These are phyloP conservation scores for Aspergillus fumigatus DNA, from an alignment of 2,329 filamentous ascomycete genomes.

Conservation along the genomic window DNA sequence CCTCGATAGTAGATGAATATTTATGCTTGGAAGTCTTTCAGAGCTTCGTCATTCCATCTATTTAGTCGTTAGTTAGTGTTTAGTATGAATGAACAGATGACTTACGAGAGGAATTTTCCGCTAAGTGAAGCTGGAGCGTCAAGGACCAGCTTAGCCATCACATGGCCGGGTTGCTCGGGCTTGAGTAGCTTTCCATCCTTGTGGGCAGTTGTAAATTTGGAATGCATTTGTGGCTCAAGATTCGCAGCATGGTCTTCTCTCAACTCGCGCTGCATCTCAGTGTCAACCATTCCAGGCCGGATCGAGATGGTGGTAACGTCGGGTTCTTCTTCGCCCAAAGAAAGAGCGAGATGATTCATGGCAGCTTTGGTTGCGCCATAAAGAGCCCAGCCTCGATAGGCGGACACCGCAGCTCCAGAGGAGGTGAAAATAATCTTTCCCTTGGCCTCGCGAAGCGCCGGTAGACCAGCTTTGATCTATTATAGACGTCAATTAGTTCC, in stretches of 20 bases:
- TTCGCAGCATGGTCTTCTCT: conserved; percentile 63
- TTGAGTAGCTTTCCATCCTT: conserved; percentile 67
- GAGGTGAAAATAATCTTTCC: conserved; percentile 35
- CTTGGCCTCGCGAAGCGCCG: conserved; percentile 29
- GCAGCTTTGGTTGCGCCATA: conserved; percentile 36
- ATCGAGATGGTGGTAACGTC: conserved; percentile 25
- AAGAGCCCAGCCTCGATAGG: conserved; percentile 33
- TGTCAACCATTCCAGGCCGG: conserved; percentile 33
- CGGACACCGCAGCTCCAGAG: conserved; percentile 29
- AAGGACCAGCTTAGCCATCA: conserved; percentile 75
- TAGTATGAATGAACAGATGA: conserved; percentile 5
- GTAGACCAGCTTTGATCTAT: conserved; percentile 29
- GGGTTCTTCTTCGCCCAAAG: conserved; percentile 27
- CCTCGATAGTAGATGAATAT: conserved; percentile 6
- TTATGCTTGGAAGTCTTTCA: conserved; percentile 41
- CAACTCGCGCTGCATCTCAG: conserved; percentile 53
- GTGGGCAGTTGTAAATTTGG: conserved; percentile 66
- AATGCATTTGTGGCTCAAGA: conserved; percentile 55
- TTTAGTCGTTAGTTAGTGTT: conserved; percentile 19
- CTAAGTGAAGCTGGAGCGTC: conserved; percentile 62
- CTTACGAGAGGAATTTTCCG: conserved; percentile 62
- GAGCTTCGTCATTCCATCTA: conserved; percentile 44
- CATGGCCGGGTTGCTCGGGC: conserved; percentile 78
- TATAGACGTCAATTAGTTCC: not conserved
- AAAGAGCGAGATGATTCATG: conserved; percentile 30